Percentiles rank a stretch among this genome's conserved stretches.
Conservation (phyloP, 78 protist species). For the Speleostelium caveatum region DNA sequence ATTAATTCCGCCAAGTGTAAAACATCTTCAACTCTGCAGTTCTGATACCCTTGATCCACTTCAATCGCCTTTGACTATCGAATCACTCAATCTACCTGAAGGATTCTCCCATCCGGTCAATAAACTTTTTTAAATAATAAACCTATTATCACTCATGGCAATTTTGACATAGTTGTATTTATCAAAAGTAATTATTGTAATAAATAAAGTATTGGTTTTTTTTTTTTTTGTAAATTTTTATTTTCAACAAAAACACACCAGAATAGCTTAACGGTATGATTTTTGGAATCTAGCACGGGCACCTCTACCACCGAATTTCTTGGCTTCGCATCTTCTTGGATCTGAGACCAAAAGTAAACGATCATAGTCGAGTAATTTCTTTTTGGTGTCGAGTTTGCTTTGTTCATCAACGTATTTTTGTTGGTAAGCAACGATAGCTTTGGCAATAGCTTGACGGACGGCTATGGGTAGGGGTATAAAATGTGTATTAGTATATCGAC, state of each 20-base stretch:
- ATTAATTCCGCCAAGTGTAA: too few species aligned
- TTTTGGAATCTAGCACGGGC: constrained; percentile 99
- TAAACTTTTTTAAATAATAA: too few species aligned
- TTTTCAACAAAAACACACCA: constrained; percentile 5
- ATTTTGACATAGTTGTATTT: too few species aligned
- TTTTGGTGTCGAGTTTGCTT: constrained; percentile 96
- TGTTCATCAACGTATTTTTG: constrained; percentile 99
- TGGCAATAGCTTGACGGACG: constrained; percentile 99
- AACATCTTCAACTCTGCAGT: too few species aligned
- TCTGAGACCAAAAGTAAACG: constrained; percentile 99
- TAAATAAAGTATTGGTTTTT: too few species aligned
- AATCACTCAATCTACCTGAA: too few species aligned
- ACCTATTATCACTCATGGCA: too few species aligned
- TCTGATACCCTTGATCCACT: too few species aligned
- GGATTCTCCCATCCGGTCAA: too few species aligned
- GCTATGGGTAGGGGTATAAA: constrained; percentile 59
- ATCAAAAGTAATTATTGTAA: too few species aligned
- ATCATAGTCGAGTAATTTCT: constrained; percentile 94
- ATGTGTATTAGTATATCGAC: not conserved
- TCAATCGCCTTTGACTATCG: too few species aligned
- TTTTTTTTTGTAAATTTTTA: too few species aligned
- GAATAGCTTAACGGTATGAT: constrained; percentile 96
- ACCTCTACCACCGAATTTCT: constrained; percentile 99
- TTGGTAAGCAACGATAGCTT: constrained; percentile 98
- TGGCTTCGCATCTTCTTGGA: constrained; percentile 99